Conservation (phyloP, 1,139 yeast species). For the Hansenula lynferdii region DNA sequence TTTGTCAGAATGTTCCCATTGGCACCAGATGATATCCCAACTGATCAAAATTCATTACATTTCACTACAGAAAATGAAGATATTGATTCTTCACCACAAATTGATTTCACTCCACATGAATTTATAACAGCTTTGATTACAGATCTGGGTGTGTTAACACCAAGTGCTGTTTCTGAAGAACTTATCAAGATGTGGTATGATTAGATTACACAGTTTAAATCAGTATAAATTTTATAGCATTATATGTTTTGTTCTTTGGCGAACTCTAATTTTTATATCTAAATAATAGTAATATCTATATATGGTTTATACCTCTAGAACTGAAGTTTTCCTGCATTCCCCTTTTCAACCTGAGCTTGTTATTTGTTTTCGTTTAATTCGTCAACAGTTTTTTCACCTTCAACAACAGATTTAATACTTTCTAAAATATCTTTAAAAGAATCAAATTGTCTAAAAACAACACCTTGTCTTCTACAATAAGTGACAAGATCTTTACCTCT, state of each 20-base stretch:
- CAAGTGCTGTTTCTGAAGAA: conserved; percentile 97
- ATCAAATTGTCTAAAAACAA: conserved; percentile 82
- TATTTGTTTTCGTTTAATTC: conserved; percentile 32
- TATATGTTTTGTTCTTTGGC: too few relatives aligned
- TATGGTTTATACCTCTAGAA: too few relatives aligned
- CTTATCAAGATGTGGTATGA: conserved; percentile 98
- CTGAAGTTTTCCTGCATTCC: too few relatives aligned
- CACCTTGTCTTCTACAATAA: conserved; percentile 72
- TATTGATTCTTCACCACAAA: conserved; percentile 38
- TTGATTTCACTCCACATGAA: conserved; percentile 96
- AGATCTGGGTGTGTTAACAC: conserved; percentile 93
- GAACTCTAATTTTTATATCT: too few relatives aligned
- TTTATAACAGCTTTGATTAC: conserved; percentile 94
- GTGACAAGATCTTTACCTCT: conserved; percentile 85
- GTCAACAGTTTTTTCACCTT: conserved; percentile 37
- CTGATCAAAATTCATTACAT: conserved; percentile 38
- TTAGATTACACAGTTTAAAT: conserved; percentile 24
- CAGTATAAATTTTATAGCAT: background rate
- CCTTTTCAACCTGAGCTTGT: background rate
- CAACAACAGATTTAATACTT: conserved; percentile 43
- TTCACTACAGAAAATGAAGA: conserved; percentile 37
- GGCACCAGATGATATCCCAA: conserved; percentile 88
- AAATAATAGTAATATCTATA: too few relatives aligned
- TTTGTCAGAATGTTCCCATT: conserved; percentile 95
- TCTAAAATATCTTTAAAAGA: conserved; percentile 67